phyloP scores from a whole-genome alignment of 148 eudicot genomes.

The Silene uniflora region DNA sequence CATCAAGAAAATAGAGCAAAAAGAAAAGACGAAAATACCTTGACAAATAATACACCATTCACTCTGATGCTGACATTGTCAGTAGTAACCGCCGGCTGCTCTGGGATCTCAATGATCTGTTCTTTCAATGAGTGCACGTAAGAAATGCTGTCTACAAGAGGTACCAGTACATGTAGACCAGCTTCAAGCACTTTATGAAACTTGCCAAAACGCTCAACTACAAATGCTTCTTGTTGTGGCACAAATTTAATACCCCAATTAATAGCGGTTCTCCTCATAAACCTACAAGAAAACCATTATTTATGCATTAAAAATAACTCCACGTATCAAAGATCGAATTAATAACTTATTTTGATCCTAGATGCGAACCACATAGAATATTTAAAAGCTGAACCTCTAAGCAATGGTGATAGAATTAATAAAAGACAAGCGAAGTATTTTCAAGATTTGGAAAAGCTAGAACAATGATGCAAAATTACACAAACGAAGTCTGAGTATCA shows the following conservation, averaged over 20 bases:
- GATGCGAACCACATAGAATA: neutral
- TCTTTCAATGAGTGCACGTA: conserved; percentile 89
- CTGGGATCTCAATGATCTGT: conserved; percentile 73
- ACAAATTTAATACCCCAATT: conserved; percentile 89
- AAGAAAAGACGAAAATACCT: conserved; percentile 33
- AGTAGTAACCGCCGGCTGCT: conserved; percentile 86
- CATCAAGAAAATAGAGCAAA: neutral
- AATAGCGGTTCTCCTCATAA: conserved; percentile 49
- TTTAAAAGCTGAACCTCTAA: neutral
- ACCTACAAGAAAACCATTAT: conserved; percentile 27
- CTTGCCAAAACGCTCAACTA: conserved; percentile 83
- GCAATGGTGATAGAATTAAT: neutral
- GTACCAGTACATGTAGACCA: conserved; percentile 80
- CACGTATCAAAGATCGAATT: no score
- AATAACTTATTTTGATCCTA: neutral
- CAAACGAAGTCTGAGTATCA: neutral
- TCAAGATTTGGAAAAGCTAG: neutral
- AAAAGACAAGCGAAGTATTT: neutral
- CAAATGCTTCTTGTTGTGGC: conserved; percentile 79
- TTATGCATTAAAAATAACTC: no score
- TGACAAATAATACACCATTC: conserved; percentile 84
- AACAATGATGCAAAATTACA: neutral
- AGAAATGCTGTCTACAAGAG: conserved; percentile 71
- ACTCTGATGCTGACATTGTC: conserved; percentile 85
- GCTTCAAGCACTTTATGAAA: conserved; percentile 64